Conservation (phyloP, 805 yeast genomes). For the Priceomyces melissophilus region DNA sequence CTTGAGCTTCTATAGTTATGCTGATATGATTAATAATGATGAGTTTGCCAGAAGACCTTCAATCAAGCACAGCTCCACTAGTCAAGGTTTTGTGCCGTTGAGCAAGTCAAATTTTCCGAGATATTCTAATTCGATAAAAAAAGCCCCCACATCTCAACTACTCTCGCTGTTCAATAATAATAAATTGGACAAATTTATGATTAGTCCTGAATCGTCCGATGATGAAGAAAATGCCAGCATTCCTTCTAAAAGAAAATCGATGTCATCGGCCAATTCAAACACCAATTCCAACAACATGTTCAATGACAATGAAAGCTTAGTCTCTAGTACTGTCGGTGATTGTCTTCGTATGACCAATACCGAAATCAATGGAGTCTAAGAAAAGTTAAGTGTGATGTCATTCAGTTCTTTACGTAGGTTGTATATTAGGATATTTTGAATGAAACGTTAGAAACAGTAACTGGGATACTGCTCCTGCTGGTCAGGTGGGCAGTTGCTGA, state of each 20-base stretch:
- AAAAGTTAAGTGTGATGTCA: not conserved
- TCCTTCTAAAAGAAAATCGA: conserved; percentile 9
- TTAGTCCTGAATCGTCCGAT: conserved; percentile 27
- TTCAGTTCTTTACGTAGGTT: no score
- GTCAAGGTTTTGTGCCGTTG: conserved; percentile 7
- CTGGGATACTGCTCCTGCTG: no score
- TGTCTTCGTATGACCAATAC: conserved; percentile 38
- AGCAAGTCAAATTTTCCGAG: conserved; percentile 6
- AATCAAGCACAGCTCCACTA: conserved; percentile 26
- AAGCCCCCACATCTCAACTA: conserved; percentile 14
- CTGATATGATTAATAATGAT: conserved; percentile 72
- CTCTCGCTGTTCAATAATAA: conserved; percentile 5
- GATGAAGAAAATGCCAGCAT: conserved; percentile 14
- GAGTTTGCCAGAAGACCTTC: conserved; percentile 63
- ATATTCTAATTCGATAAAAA: conserved; percentile 6
- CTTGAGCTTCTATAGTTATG: conserved; percentile 66
- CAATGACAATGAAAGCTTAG: conserved; percentile 34
- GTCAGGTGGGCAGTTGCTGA: no score
- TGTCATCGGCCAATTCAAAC: conserved; percentile 2
- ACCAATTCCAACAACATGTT: conserved; percentile 10
- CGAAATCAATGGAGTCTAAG: conserved; percentile 28
- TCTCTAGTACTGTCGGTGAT: conserved; percentile 37
- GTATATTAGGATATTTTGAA: no score
- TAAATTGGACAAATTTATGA: conserved; percentile 16
- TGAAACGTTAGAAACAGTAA: no score